These are phyloP conservation scores for Sedum album DNA, from an alignment of 164 flowering plant genomes.

Conservation along the genomic window DNA sequence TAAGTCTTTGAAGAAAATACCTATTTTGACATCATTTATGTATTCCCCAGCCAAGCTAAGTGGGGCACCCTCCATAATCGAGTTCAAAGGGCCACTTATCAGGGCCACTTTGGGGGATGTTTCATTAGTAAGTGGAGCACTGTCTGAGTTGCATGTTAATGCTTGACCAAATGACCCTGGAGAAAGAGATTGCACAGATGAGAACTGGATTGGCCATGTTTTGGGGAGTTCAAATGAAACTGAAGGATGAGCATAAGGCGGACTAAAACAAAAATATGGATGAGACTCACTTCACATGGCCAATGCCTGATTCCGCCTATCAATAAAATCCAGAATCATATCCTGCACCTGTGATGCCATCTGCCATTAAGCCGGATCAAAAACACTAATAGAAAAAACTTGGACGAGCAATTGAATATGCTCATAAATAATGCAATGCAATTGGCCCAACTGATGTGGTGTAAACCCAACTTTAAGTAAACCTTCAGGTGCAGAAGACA, in stretches of 20 bases:
- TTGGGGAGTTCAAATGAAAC: slow-evolving; percentile 26
- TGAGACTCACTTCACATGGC: slow-evolving; percentile 40
- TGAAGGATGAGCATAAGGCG: slow-evolving; percentile 47
- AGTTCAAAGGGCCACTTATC: slow-evolving; percentile 38
- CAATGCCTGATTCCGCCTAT: slow-evolving; percentile 47
- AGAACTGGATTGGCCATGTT: slow-evolving; percentile 11
- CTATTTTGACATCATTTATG: slow-evolving; percentile 56
- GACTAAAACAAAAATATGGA: slow-evolving; percentile 48
- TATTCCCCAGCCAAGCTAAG: slow-evolving; percentile 54
- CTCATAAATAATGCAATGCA: slow-evolving; percentile 79
- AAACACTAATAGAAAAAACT: slow-evolving; percentile 62
- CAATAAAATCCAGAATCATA: slow-evolving; percentile 52
- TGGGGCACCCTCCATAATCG: slow-evolving; percentile 81
- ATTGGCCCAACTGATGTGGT: slow-evolving; percentile 73
- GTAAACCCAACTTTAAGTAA: slow-evolving; percentile 45
- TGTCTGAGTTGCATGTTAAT: slow-evolving; percentile 15
- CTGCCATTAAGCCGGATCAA: slow-evolving; percentile 58
- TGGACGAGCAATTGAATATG: slow-evolving; percentile 92
- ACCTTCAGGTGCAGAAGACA: slow-evolving; percentile 22
- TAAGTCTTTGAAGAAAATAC: slow-evolving; percentile 28
- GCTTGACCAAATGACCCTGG: slow-evolving; percentile 12
- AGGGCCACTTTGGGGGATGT: slow-evolving; percentile 14
- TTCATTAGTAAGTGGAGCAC: slow-evolving; percentile 17
- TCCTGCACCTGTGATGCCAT: slow-evolving; percentile 51
- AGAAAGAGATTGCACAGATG: slow-evolving; percentile 14